phyloP scores from a whole-genome alignment of 106 monocot species.

The Acorus calamus region DNA sequence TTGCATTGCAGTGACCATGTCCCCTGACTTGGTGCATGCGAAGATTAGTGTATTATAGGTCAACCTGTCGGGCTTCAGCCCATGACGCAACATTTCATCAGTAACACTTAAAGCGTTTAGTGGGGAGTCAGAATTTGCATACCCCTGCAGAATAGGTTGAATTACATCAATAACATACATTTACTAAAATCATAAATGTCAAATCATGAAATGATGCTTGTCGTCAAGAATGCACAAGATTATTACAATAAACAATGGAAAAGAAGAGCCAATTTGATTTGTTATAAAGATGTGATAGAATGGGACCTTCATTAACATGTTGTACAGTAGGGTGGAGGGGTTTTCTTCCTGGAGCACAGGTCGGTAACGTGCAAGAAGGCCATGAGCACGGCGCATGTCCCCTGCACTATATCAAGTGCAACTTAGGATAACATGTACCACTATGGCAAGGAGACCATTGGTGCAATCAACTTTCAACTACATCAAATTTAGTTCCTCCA shows the following conservation, averaged over 20 bases:
- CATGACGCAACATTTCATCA: conserved; percentile 70
- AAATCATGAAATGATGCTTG: background rate
- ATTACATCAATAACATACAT: background rate
- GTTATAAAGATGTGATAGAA: background rate
- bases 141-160: conserved; percentile 37
- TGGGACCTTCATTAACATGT: conserved; percentile 76
- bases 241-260: no score
- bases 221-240: no score
- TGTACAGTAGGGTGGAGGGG: conserved; percentile 53
- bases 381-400: conserved; percentile 85
- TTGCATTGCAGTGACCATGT: conserved; percentile 47
- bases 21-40: conserved; percentile 63
- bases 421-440: no score
- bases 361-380: conserved; percentile 66
- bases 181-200: background rate
- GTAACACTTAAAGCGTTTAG: conserved; percentile 66
- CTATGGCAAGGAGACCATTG: no score
- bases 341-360: conserved; percentile 46
- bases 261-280: background rate
- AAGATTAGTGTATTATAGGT: conserved; percentile 71
- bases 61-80: conserved; percentile 67
- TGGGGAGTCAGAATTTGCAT: conserved; percentile 61
- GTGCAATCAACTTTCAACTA: no score
- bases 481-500: no score
- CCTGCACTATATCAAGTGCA: conserved; percentile 30